These are phyloP conservation scores for Boletus fagicola DNA, from an alignment of 768 basidiomycete genomes.

Conservation along the genomic window DNA sequence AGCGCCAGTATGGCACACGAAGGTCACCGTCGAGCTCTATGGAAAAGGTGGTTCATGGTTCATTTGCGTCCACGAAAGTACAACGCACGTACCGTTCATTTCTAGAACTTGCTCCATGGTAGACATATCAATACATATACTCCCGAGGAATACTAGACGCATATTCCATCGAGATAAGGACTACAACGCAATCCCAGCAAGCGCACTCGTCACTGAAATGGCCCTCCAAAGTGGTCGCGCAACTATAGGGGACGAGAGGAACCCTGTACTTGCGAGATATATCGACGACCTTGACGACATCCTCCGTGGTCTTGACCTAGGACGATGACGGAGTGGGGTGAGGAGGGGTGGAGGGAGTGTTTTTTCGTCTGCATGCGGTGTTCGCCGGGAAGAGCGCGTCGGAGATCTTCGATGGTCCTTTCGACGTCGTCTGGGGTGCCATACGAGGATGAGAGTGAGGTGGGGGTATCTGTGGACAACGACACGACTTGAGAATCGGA, in stretches of 20 bases:
- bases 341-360: conserved; percentile 53
- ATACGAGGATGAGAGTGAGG: conserved; percentile 33
- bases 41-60: neutral
- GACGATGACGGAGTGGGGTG: conserved; percentile 56
- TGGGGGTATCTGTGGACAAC: neutral
- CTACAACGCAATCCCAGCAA: neutral
- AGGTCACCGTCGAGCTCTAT: conserved; percentile 72
- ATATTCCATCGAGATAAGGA: conserved; percentile 1
- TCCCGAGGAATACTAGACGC: conserved; percentile 40
- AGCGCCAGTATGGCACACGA: conserved; percentile 70
- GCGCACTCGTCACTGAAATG: conserved; percentile 62
- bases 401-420: conserved; percentile 54
- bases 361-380: conserved; percentile 51
- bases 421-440: conserved; percentile 47
- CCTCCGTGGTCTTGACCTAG: conserved; percentile 64
- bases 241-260: conserved; percentile 79
- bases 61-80: conserved; percentile 1
- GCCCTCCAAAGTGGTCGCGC: conserved; percentile 85
- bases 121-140: conserved; percentile 66
- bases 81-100: conserved; percentile 45
- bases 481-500: neutral
- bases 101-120: conserved; percentile 65
- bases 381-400: conserved; percentile 43
- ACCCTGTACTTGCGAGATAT: conserved; percentile 70
- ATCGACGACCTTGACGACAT: conserved; percentile 78